Conservation (phyloP, 345 rosid genomes). For the Camelina hispida region DNA sequence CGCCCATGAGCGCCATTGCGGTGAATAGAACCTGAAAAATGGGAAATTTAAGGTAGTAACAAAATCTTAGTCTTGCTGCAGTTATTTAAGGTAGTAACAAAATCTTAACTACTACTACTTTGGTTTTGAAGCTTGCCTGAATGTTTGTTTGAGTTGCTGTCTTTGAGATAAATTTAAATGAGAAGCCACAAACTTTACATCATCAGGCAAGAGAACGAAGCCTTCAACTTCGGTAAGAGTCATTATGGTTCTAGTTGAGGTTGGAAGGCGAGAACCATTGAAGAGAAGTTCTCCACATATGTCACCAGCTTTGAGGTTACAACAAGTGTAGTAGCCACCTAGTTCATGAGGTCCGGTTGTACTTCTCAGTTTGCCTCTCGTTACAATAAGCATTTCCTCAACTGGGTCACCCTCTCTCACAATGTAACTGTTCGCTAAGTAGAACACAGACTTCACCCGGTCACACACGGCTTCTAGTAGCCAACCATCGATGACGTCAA, state of each 20-base stretch:
- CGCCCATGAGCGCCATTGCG: constrained; percentile 70
- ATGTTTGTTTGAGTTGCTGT: constrained; percentile 47
- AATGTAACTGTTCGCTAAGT: constrained; percentile 33
- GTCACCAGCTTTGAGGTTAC: constrained; percentile 53
- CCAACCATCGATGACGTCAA: constrained; percentile 20
- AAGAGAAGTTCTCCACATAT: constrained; percentile 72
- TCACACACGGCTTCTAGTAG: constrained; percentile 43
- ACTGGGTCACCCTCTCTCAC: constrained; percentile 44
- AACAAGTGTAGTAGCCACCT: constrained; percentile 49
- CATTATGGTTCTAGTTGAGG: constrained; percentile 56
- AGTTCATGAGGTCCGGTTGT: constrained; percentile 42
- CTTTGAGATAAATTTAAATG: constrained; percentile 60
- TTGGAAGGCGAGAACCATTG: constrained; percentile 48
- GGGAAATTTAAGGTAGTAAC: too few relatives aligned
- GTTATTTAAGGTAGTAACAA: neutral
- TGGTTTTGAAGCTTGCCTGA: constrained; percentile 48
- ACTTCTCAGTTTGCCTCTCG: constrained; percentile 35
- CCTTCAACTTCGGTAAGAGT: constrained; percentile 67
- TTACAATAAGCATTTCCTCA: constrained; percentile 46
- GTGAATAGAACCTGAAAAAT: constrained; percentile 55
- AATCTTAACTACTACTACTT: constrained; percentile 6
- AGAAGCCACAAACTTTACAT: constrained; percentile 52
- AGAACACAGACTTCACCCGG: constrained; percentile 33
- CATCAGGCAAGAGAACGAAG: constrained; percentile 56
- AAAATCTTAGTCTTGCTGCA: too few relatives aligned